phyloP scores from a whole-genome alignment of 2,329 filamentous ascomycete genomes.

The Aspergillus quadrilineatus region DNA sequence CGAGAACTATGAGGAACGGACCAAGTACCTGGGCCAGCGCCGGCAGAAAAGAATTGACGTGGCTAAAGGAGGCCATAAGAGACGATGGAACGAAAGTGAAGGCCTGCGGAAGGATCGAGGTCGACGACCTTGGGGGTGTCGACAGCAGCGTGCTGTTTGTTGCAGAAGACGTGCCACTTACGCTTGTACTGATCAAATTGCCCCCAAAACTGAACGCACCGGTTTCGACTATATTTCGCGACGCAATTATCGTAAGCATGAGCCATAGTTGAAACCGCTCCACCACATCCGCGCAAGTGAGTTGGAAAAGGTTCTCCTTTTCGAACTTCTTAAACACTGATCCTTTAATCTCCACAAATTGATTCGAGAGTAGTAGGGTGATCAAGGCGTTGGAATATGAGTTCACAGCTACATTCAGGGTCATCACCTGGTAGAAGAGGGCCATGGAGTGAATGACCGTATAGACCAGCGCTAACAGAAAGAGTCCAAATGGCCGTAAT shows the following conservation, averaged over 20 bases:
- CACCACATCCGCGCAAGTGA: constrained; percentile 94
- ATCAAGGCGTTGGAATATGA: constrained; percentile 95
- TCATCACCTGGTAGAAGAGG: constrained; percentile 96
- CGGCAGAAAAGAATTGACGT: constrained; percentile 44
- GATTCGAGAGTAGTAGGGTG: constrained; percentile 90
- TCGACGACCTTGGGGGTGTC: constrained; percentile 55
- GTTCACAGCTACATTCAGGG: constrained; percentile 95
- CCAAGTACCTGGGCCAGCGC: constrained; percentile 75
- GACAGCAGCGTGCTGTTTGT: constrained; percentile 54
- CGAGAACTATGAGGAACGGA: constrained; percentile 89
- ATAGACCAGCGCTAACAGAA: constrained; percentile 79
- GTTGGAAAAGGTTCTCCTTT: constrained; percentile 94
- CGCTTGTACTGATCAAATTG: constrained; percentile 33
- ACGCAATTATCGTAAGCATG: constrained; percentile 93
- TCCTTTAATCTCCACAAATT: constrained; percentile 98
- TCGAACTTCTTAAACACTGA: constrained; percentile 99
- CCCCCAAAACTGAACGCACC: constrained; percentile 68
- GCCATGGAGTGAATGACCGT: constrained; percentile 84
- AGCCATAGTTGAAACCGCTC: constrained; percentile 97
- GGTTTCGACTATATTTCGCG: constrained; percentile 94
- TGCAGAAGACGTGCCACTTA: constrained; percentile 32
- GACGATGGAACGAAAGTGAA: constrained; percentile 75
- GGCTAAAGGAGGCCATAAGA: constrained; percentile 44
- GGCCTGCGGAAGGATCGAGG: constrained; percentile 80
- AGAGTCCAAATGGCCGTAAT: constrained; percentile 85